A percentile compares a stretch with the other conserved stretches of the same genome.
phyloP scores from a whole-genome alignment of 2,329 filamentous ascomycete genomes.

The Paecilomyces sp. region DNA sequence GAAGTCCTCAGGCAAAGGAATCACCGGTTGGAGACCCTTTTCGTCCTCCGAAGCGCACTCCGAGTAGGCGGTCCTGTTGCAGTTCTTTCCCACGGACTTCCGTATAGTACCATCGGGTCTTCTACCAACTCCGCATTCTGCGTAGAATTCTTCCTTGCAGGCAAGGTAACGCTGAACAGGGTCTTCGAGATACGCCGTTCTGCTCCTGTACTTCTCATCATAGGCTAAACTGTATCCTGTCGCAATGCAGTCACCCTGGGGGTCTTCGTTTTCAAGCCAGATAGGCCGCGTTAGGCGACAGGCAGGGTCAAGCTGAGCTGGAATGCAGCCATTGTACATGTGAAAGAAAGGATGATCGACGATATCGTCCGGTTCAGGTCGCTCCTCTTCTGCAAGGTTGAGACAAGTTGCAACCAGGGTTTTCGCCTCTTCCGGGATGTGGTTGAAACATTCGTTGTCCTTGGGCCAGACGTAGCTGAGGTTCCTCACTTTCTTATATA shows the following conservation, averaged over 20 bases:
- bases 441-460: slow-evolving; percentile 34
- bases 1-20: slow-evolving; percentile 38
- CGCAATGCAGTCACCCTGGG: slow-evolving; percentile 39
- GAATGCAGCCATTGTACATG: slow-evolving; percentile 43
- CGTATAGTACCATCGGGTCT: slow-evolving; percentile 34
- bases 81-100: slow-evolving; percentile 38
- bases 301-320: slow-evolving; percentile 32
- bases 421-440: slow-evolving; percentile 44
- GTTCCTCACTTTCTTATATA: slow-evolving; percentile 43
- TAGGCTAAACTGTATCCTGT: slow-evolving; percentile 38
- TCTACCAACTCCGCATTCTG: slow-evolving; percentile 38
- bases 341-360: slow-evolving; percentile 45
- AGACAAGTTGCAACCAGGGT: slow-evolving; percentile 41
- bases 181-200: slow-evolving; percentile 29
- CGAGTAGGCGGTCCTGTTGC: slow-evolving; percentile 38
- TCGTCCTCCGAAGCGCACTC: slow-evolving; percentile 41
- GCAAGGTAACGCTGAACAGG: slow-evolving; percentile 29
- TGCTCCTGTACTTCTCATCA: slow-evolving; percentile 29
- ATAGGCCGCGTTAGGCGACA: slow-evolving; percentile 32
- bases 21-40: slow-evolving; percentile 36
- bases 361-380: slow-evolving; percentile 43
- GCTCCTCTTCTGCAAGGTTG: slow-evolving; percentile 40
- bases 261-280: slow-evolving; percentile 38
- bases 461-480: slow-evolving; percentile 45
- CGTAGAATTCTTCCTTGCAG: slow-evolving; percentile 36